A percentile compares a stretch with the other conserved stretches of the same genome.
phyloP scores from a whole-genome alignment of 1,139 yeast species.

The Hyphopichia wangnamkhiaoensis region DNA sequence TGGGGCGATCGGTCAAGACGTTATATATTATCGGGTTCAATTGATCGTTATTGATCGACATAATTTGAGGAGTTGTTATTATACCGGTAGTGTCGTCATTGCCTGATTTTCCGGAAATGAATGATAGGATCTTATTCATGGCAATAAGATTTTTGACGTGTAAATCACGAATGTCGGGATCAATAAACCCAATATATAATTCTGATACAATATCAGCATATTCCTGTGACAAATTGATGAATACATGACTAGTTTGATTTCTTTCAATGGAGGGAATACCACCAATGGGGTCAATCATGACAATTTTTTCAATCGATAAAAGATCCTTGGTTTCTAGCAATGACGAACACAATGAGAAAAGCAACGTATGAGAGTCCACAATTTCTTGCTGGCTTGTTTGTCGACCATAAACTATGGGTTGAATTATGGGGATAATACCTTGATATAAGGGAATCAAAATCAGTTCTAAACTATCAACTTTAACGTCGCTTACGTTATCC shows the following conservation, averaged over 20 bases:
- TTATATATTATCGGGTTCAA: constrained; percentile 85
- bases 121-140: constrained; percentile 47
- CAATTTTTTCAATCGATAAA: constrained; percentile 74
- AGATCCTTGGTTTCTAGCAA: constrained; percentile 28
- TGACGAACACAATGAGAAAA: constrained; percentile 28
- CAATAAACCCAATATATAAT: constrained; percentile 53
- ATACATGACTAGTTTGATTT: constrained; percentile 80
- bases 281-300: constrained; percentile 77
- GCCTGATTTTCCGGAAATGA: constrained; percentile 28
- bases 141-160: constrained; percentile 58
- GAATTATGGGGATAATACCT: constrained; percentile 57
- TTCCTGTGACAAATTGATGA: constrained; percentile 84
- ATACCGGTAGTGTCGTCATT: constrained; percentile 48
- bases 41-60: constrained; percentile 46
- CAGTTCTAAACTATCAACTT: constrained; percentile 32
- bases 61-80: constrained; percentile 43
- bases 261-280: constrained; percentile 91
- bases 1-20: constrained; percentile 85
- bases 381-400: constrained; percentile 30
- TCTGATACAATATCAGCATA: constrained; percentile 66
- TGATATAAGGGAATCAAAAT: constrained; percentile 45
- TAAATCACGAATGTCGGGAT: constrained; percentile 43
- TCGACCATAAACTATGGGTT: constrained; percentile 55
- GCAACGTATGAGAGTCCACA: constrained; percentile 34
- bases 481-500: constrained; percentile 11